A percentile compares a stretch with the other conserved stretches of the same genome.
These are phyloP conservation scores for Viridothelium virens DNA, from an alignment of 495 filamentous ascomycete genomes.

Conservation along the genomic window DNA sequence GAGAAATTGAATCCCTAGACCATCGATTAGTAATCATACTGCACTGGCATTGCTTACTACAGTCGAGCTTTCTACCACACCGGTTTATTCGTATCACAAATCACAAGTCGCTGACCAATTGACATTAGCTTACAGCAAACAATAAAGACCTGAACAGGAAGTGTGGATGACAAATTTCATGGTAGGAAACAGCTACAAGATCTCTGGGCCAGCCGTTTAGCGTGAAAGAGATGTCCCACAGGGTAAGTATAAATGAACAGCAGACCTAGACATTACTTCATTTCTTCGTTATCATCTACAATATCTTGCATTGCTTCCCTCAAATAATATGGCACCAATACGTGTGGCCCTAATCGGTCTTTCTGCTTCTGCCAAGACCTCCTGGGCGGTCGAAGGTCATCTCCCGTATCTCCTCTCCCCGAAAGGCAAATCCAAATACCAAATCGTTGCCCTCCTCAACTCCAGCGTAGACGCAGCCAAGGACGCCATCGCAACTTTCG, in stretches of 20 bases:
- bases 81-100: no score
- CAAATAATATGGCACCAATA: slow-evolving; percentile 41
- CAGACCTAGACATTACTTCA: neutral
- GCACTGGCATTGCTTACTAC: no score
- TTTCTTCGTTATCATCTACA: neutral
- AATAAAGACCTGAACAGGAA: neutral
- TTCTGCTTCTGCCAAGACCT: slow-evolving; percentile 39
- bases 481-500: slow-evolving; percentile 42
- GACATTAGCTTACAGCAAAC: no score
- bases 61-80: no score
- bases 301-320: neutral
- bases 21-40: no score
- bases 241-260: no score
- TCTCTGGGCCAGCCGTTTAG: neutral
- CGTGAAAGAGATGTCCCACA: no score
- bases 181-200: no score
- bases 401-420: slow-evolving; percentile 46
- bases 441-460: slow-evolving; percentile 54
- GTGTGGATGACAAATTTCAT: neutral
- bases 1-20: no score
- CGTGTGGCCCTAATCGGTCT: slow-evolving; percentile 53
- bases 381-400: slow-evolving; percentile 51
- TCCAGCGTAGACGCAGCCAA: slow-evolving; percentile 43
- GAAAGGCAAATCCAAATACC: slow-evolving; percentile 36
- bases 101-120: no score